phyloP scores from a whole-genome alignment of 495 filamentous ascomycete genomes.

The Penicillium fimorum region DNA sequence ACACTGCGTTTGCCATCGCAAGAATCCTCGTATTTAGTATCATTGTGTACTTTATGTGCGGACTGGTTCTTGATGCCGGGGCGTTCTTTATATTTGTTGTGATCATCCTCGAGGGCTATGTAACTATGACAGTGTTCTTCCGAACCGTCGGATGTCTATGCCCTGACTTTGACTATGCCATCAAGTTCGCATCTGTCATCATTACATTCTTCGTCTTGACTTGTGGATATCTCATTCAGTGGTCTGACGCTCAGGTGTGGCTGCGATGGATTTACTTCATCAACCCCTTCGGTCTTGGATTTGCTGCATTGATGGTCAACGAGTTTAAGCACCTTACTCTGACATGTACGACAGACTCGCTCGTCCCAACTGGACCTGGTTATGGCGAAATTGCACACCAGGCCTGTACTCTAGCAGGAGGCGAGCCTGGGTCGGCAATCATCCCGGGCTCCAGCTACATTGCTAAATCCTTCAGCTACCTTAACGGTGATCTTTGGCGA shows the following conservation, averaged over 20 bases:
- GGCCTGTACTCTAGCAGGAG: slow-evolving; percentile 71
- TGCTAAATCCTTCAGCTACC: slow-evolving; percentile 60
- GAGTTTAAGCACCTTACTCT: slow-evolving; percentile 67
- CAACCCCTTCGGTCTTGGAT: slow-evolving; percentile 72
- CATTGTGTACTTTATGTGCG: slow-evolving; percentile 80
- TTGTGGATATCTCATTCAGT: slow-evolving; percentile 78
- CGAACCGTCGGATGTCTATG: slow-evolving; percentile 74
- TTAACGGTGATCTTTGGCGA: slow-evolving; percentile 62
- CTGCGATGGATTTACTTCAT: slow-evolving; percentile 80
- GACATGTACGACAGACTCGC: slow-evolving; percentile 59
- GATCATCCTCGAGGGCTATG: slow-evolving; percentile 66
- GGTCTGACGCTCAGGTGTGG: slow-evolving; percentile 67
- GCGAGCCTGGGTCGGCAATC: slow-evolving; percentile 55
- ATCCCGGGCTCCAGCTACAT: slow-evolving; percentile 65
- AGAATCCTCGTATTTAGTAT: slow-evolving; percentile 70
- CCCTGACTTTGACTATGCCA: slow-evolving; percentile 82
- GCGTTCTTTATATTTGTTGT: slow-evolving; percentile 79
- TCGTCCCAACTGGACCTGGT: slow-evolving; percentile 62
- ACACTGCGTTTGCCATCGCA: slow-evolving; percentile 64
- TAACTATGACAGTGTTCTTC: slow-evolving; percentile 79
- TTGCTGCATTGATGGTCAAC: slow-evolving; percentile 77
- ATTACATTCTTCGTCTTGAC: slow-evolving; percentile 79
- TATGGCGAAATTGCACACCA: slow-evolving; percentile 68
- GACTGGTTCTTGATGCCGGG: slow-evolving; percentile 61
- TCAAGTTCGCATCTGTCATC: slow-evolving; percentile 72